Evolutionary conservation across 2,329 filamentous ascomycete species (phyloP), one percentile per base, ranked within the genome.

Genomic region (Pseudogymnoascus verrucosus): DNA sequence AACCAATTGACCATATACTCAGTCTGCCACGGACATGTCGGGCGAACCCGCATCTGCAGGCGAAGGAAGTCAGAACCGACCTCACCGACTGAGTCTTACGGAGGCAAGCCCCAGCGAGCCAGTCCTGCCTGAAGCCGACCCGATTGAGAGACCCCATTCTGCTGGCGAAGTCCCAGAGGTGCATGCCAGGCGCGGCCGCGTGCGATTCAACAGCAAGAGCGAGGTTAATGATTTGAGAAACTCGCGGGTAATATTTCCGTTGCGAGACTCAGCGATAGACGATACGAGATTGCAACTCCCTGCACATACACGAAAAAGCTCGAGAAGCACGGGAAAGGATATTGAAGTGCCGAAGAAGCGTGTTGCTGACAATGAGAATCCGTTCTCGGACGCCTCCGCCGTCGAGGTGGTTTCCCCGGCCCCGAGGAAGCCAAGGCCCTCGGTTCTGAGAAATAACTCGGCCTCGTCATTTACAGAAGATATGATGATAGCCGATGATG

Each of bases 131-230:
- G 47, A 57, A 57, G 47, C 47, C 26, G 47, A 57, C n/a, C 47
- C 47, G 8, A 57, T 57, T 19, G 47, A 57, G 47, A 57, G 47
- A 57, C 47, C 47, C n/a, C 26, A 57, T 34, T 57, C 47, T 19
- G 47, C 47, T 11, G 47, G 26, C 26, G 47, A 31, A 57, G 47
- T 57, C 47, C 47, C 47, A 57, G 47, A 57, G 47, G 26, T 31
- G 26, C 26, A 57, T 57, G 26, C 47, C 26, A 57, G 47, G 10
- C 34, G 63, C 7, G 51, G 67, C 40, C 69, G 72, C 61, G 72
- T 74, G 3, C 68, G 71, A 14, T 74, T 74, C 66, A 72, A 73
- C 61, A 70, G 68, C 57, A 69, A 68, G 23, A 73, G 69, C 63
- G 71, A 72, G 62, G 69, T 68, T 62, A 73, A 71, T 60, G 72